Conservation (phyloP, 371 early-diverging fungal species). For the Vairimorpha necatrix region DNA sequence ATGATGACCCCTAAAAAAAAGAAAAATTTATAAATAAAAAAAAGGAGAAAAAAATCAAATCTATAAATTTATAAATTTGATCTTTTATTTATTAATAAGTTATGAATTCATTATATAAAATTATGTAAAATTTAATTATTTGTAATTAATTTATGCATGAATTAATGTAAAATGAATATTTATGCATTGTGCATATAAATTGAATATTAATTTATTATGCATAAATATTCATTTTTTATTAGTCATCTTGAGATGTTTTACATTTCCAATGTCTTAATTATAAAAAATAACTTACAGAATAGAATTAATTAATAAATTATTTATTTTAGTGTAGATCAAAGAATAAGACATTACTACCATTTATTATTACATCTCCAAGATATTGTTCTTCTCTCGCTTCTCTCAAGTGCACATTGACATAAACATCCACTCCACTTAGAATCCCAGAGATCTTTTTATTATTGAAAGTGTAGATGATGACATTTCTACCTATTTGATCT, state of each 20-base stretch:
- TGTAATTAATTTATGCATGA: too few species aligned
- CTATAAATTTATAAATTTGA: too few species aligned
- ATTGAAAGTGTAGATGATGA: constrained; percentile 9
- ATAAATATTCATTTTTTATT: too few species aligned
- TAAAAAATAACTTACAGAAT: not conserved
- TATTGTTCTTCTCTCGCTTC: not conserved
- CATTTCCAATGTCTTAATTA: too few species aligned
- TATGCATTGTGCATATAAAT: too few species aligned
- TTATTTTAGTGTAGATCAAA: constrained; percentile 15
- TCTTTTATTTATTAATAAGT: too few species aligned
- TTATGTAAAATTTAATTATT: too few species aligned
- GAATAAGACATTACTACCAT: constrained; percentile 23
- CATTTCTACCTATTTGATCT: not conserved
- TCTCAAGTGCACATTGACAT: constrained; percentile 27
- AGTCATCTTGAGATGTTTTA: too few species aligned
- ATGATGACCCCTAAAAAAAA: not conserved
- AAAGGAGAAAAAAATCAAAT: too few species aligned
- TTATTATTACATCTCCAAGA: constrained; percentile 19
- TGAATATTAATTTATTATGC: too few species aligned
- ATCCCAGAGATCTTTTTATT: constrained; percentile 19
- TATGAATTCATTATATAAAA: too few species aligned
- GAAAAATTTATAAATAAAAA: not conserved
- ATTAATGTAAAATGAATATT: too few species aligned
- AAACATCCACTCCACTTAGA: constrained; percentile 24
- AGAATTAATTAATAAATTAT: not conserved